Base-by-base conservation (phyloP, 2,329 filamentous ascomycete genomes). In the Hypoxylon sp. region DNA sequence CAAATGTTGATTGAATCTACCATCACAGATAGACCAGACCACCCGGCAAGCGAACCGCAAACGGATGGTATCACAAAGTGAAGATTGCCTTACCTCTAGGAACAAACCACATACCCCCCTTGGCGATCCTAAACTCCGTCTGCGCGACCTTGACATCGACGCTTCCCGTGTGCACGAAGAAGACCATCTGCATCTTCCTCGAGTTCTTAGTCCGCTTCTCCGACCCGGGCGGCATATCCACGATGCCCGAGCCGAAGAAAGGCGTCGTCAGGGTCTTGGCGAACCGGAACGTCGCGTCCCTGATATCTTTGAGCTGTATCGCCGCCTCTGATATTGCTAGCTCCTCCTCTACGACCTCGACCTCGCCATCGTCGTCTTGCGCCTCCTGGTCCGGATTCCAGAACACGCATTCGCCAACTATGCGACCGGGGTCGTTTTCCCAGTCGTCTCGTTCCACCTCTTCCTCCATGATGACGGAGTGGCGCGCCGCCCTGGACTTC, bases 181-280 rank as follows among this genome's bases (percentile, higher is more conserved):
- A 98, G 0, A 92, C 91, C 91, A 99, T 96, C 78, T 98, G 94
- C 93, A 98, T 98, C 82, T 92, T 94, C 70, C 95, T 88, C 37
- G 92, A 92, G 80, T 98, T 98, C 85, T 98, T 98, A 53, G 91
- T 88, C 73, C 91, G 89, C 84, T 99, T 99, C 77, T 92, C 89
- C 33, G 92, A 90, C 1, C 92, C 91, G 0, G 93, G 91, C 5
- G 94, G 93, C 55, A 99, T 83, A 75, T 98, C 95, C 39, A 99
- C 92, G 58, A 98, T 87, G 14, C 96, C 96, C 9, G 92, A 91
- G 35, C 94, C 94, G 79, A 98, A 93, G 80, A 97, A 98, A 0
- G 92, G 90, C 68, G 92, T 84, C 29, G 90, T 93, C 63, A 97
- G 87, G 67, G 95, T 92, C 83, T 98, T 98, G 35, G 93, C 92